Evolutionary conservation across 1,139 yeast species (phyloP).

Genomic region (Blastobotrys proliferans): DNA sequence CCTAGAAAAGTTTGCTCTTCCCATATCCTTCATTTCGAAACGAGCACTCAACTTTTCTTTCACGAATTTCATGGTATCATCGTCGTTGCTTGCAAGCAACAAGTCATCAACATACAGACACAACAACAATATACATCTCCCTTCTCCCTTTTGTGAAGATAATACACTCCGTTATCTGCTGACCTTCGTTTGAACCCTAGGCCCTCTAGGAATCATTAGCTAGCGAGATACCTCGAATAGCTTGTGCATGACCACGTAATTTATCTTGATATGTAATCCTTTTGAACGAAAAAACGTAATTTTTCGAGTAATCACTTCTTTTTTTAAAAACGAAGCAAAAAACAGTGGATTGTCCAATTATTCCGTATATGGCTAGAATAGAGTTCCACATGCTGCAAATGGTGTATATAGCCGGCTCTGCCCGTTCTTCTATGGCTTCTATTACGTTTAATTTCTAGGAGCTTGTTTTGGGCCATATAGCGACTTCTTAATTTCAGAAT

Average conservation of each 20-base stretch:
- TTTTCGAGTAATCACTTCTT: too few species aligned
- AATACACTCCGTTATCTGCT: neutral
- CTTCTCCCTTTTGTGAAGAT: neutral
- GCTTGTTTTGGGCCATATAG: constrained; percentile 28
- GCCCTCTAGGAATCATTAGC: neutral
- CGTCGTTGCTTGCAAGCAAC: neutral
- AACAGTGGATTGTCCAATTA: too few species aligned
- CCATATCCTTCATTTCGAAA: constrained; percentile 3
- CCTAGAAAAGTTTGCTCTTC: neutral
- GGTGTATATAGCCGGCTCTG: too few species aligned
- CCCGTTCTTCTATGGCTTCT: too few species aligned
- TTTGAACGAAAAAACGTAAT: too few species aligned
- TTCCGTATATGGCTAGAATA: too few species aligned
- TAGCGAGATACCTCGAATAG: neutral
- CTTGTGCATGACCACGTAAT: too few species aligned
- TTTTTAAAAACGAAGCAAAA: too few species aligned
- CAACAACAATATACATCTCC: neutral
- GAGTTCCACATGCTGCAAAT: too few species aligned
- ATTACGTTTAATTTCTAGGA: constrained; percentile 26
- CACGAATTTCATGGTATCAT: neutral
- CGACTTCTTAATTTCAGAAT: constrained; percentile 21
- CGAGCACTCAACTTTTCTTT: neutral
- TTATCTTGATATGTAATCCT: too few species aligned
- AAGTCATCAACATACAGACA: constrained; percentile 5
- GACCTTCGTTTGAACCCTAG: neutral